Base-by-base conservation (phyloP, 2,329 filamentous ascomycete species). In the Trichoderma endophyticum region DNA sequence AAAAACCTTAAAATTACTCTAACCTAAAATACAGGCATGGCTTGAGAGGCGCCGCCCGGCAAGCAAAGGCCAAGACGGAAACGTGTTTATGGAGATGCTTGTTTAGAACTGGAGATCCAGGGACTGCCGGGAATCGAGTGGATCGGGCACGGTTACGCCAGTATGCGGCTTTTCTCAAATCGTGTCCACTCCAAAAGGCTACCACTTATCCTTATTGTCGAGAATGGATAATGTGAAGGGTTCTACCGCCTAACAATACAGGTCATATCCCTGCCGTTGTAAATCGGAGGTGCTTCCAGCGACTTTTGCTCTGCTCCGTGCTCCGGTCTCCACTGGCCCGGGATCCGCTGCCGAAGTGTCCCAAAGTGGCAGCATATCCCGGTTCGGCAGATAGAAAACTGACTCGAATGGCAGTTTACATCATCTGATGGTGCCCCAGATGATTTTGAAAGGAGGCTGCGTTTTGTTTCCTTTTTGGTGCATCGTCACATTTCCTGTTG, bases 321-420 rank as follows among this genome's bases (percentile, higher is more conserved):
- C 14, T 6, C 21, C 66, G 57, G 39, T 21, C 57, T 21, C 66
- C 66, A 62, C 66, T 28, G 32, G 51, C 6, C 66, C 57, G 66
- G 66, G 28, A 34, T 51, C 39, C 57, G 43, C 51, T 51, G 11
- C 36, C 65, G 39, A 70, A 36, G 26, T 11, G 15, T 70, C 66
- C 66, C 57, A 70, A 70, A 51, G 28, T 21, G 66, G 66, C 28
- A 54, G 39, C 66, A 70, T 54, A 70, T 28, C 28, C 66, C 66
- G 66, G 15, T 1, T 36, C 39, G 57, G 36, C 36, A 61, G 56
- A 54, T 62, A 21, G 28, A 28, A 60, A n/a, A 51, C 12, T 51
- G 43, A 32, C 15, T 67, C n/a, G 21, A 18, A 21, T 11, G 21
- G 34, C 18, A 32, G 12, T 32, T 7, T 39, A 30, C 24, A 39